Evolutionary conservation across 2,329 filamentous ascomycete genomes (phyloP), one percentile per base, ranked within the genome.

Genomic region (Polychaeton citri): DNA sequence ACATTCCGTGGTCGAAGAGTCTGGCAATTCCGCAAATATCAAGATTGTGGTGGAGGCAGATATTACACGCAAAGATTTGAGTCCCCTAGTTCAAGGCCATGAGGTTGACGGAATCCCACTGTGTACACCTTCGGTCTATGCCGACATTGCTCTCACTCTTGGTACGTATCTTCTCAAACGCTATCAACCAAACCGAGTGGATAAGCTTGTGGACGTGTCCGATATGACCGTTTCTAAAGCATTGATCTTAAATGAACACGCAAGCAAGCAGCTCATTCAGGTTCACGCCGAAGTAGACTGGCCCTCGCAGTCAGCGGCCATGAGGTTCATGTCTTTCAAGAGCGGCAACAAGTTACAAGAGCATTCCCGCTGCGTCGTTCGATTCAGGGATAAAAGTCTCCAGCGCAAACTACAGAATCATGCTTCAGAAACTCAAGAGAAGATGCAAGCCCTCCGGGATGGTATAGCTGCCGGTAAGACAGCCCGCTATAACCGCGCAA

Each of bases 41-140:
- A 45, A 38, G 1, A 44, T 65, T 0, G 43, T 56, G 2, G 53
- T 60, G 30, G 50, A 61, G 32, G 60, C 65, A 0, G 58, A 66
- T 35, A 33, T 69, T 3, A 52, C 51, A 49, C 52, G 62, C n/a
- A 38, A 52, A 0, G 58, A 61, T 19, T 53, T 68, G 19, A 40
- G 49, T 3, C 51, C 48, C 2, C 58, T 61, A 5, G 58, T 58
- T 2, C 40, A 57, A 10, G 66, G 65, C 0, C 66, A 71, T 55
- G 63, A 65, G 33, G 52, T 54, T 0, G 55, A 52, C 33, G 61
- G 57, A 32, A 60, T 68, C 2, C 61, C 55, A 4, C 40, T 49
- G 3, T 45, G 43, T 20, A 62, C 65, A 9, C 62, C 62, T 35
- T 50, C 45, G 17, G 36, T 59, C 1, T 58, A 57, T 28, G 51